Conservation (phyloP, 1,284 basidiomycete species). For the Ganoderma resinaceum region DNA sequence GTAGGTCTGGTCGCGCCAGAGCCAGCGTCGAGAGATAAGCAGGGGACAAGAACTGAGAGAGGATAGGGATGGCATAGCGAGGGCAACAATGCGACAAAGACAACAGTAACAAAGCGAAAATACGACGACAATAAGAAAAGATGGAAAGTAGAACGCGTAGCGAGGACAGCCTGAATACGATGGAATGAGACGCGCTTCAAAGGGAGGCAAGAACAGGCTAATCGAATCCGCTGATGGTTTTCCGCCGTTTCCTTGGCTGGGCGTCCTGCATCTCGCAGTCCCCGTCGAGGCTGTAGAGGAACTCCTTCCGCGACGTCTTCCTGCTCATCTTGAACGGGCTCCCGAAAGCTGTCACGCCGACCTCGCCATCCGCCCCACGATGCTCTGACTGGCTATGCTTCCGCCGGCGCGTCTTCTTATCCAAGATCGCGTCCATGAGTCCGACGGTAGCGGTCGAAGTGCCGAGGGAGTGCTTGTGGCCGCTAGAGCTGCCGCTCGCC, state of each 20-base stretch:
- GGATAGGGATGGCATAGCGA: slow-evolving; percentile 21
- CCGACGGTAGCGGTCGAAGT: slow-evolving; percentile 22
- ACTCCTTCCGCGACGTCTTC: slow-evolving; percentile 36
- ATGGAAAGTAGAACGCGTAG: slow-evolving; percentile 1
- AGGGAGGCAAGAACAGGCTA: slow-evolving; percentile 8
- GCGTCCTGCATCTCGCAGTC: slow-evolving; percentile 34
- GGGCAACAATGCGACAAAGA: slow-evolving; percentile 14
- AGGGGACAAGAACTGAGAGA: slow-evolving; percentile 10
- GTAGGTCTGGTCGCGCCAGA: slow-evolving; percentile 18
- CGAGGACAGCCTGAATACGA: not conserved
- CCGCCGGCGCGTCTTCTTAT: slow-evolving; percentile 26
- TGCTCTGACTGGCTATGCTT: slow-evolving; percentile 26
- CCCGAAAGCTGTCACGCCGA: slow-evolving; percentile 25
- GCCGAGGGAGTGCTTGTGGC: slow-evolving; percentile 16
- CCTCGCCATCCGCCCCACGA: slow-evolving; percentile 23
- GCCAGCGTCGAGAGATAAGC: slow-evolving; percentile 12
- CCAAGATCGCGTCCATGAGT: slow-evolving; percentile 40
- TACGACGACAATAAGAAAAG: slow-evolving; percentile 13
- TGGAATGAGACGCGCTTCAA: not conserved
- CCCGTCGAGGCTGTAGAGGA: slow-evolving; percentile 35
- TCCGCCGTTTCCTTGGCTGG: slow-evolving; percentile 38
- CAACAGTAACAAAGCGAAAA: slow-evolving; percentile 21
- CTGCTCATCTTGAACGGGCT: slow-evolving; percentile 32
- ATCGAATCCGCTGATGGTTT: slow-evolving; percentile 35
- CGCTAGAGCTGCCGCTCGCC: slow-evolving; percentile 21